These are phyloP conservation scores for Schizothecium vesticola DNA, from an alignment of 495 filamentous ascomycete species.

Conservation along the genomic window DNA sequence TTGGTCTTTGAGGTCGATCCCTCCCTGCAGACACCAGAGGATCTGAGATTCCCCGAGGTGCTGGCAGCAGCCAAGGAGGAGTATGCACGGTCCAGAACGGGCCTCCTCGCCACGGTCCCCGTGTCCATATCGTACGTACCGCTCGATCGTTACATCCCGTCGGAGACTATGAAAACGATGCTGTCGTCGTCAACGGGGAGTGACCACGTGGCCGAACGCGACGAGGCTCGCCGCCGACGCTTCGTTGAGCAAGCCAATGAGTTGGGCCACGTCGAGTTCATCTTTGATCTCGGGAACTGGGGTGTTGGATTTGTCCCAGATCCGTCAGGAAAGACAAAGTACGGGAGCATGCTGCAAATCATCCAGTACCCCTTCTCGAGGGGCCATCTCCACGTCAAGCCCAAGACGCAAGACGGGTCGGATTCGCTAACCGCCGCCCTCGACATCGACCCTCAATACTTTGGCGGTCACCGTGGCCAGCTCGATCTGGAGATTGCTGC, in stretches of 20 bases:
- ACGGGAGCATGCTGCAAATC: slow-evolving; percentile 49
- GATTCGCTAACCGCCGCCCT: neutral
- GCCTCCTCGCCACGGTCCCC: slow-evolving; percentile 24
- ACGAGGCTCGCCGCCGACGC: slow-evolving; percentile 25
- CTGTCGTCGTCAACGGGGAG: neutral
- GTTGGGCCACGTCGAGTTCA: slow-evolving; percentile 48
- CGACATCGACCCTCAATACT: slow-evolving; percentile 44
- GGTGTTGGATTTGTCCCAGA: slow-evolving; percentile 34
- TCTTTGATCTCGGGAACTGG: slow-evolving; percentile 49
- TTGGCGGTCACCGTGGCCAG: slow-evolving; percentile 29
- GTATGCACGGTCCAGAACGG: slow-evolving; percentile 13
- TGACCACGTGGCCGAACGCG: slow-evolving; percentile 9
- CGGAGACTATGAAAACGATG: slow-evolving; percentile 12
- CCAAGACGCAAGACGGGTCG: neutral
- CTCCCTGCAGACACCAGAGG: slow-evolving; percentile 36
- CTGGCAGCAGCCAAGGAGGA: slow-evolving; percentile 17
- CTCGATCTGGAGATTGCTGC: slow-evolving; percentile 43
- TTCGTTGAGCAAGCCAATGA: slow-evolving; percentile 23
- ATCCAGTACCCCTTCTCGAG: slow-evolving; percentile 49
- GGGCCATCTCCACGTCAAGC: slow-evolving; percentile 44
- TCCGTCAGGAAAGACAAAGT: slow-evolving; percentile 37
- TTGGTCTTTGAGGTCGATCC: slow-evolving; percentile 45
- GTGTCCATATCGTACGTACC: slow-evolving; percentile 45
- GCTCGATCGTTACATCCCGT: slow-evolving; percentile 31
- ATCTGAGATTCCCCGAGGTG: slow-evolving; percentile 24